phyloP scores from a whole-genome alignment of 164 flowering plant species.

The Kalanchoe fedtschenkoi region DNA sequence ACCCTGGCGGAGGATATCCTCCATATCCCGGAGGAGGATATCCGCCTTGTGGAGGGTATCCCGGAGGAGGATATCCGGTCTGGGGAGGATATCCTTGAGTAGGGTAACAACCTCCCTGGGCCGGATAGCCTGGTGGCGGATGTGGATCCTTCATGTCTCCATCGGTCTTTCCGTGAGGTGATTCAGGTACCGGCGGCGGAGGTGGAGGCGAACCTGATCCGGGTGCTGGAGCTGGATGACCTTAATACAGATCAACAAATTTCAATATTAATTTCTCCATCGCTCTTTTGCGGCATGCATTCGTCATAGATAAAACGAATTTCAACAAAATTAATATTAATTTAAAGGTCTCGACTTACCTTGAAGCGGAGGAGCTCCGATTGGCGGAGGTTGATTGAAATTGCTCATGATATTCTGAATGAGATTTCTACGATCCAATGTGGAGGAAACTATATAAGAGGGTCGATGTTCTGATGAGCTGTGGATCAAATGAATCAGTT shows the following conservation, averaged over 20 bases:
- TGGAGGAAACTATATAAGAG: too few species aligned
- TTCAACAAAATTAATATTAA: not conserved
- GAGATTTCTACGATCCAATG: too few species aligned
- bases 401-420: conserved; percentile 29
- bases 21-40: not conserved
- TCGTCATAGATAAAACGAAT: not conserved
- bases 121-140: not conserved
- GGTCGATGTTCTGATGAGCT: not conserved
- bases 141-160: not conserved
- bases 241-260: not conserved
- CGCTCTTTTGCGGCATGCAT: too few species aligned
- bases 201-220: not conserved
- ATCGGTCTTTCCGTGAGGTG: not conserved
- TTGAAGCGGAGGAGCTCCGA: conserved; percentile 88
- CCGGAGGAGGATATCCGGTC: not conserved
- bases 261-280: too few species aligned
- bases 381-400: conserved; percentile 62
- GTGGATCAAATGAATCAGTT: not conserved
- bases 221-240: not conserved
- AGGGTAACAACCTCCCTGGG: not conserved
- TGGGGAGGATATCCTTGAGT: not conserved
- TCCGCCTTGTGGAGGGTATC: not conserved
- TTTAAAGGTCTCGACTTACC: conserved; percentile 21
- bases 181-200: not conserved
- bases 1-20: conserved; percentile 4